Percentiles rank a stretch among this genome's conserved stretches.
These are phyloP conservation scores for Aechmea fasciata DNA, from an alignment of 176 grass and related monocot genomes.

Conservation along the genomic window DNA sequence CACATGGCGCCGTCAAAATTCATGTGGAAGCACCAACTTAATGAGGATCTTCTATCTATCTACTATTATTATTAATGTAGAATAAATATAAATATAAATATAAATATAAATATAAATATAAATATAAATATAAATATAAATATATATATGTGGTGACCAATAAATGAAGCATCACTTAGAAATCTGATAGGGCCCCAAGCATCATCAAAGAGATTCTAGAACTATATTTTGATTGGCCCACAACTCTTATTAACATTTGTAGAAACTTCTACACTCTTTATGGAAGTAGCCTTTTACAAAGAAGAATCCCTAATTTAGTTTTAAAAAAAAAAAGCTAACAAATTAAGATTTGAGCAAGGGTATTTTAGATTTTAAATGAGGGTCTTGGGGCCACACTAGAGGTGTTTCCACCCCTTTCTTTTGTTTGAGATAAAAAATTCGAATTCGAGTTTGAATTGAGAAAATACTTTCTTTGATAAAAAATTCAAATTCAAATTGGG, in stretches of 20 bases:
- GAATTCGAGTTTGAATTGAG: no score
- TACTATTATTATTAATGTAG: background rate
- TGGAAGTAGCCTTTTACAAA: constrained; percentile 1
- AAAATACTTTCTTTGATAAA: no score
- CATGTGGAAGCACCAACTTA: background rate
- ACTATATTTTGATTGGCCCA: background rate
- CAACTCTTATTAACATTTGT: background rate
- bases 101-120: background rate
- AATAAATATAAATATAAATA: background rate
- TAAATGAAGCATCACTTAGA: background rate
- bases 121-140: no score
- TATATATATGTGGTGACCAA: background rate
- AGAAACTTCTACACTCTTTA: background rate
- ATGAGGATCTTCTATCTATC: background rate
- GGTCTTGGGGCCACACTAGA: no score
- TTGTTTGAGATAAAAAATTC: no score
- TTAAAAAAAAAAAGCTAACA: background rate
- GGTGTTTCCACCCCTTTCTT: no score
- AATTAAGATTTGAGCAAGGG: background rate
- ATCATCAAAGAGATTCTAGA: background rate
- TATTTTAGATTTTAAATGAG: no score
- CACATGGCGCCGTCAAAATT: background rate
- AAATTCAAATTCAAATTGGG: no score
- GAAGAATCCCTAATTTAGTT: background rate
- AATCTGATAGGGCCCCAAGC: background rate